Conservation (phyloP, 1,284 basidiomycete species). For the Cutaneotrichosporon sp. region DNA sequence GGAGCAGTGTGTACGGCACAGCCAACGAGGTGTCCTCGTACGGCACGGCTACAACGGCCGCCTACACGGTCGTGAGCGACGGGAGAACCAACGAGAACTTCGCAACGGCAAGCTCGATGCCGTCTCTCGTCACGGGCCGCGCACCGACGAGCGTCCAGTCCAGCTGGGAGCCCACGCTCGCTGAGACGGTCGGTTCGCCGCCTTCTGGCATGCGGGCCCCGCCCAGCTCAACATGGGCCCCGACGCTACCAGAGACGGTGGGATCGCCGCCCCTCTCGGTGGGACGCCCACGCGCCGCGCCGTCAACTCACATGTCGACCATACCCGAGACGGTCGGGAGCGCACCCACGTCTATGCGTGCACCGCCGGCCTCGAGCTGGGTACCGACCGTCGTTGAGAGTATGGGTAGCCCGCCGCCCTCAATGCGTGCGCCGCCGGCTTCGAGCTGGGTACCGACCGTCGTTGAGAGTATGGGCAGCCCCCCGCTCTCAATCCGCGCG, state of each 20-base stretch:
- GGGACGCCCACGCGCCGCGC: neutral
- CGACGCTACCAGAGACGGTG: constrained; percentile 3
- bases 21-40: constrained; percentile 15
- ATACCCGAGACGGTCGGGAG: constrained; percentile 4
- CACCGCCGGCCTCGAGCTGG: neutral
- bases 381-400: neutral
- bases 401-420: neutral
- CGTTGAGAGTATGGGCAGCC: neutral
- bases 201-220: neutral
- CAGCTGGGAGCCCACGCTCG: neutral
- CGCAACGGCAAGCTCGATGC: constrained; percentile 9
- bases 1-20: neutral
- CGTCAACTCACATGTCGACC: neutral
- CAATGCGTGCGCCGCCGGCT: neutral
- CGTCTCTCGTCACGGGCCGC: constrained; percentile 2
- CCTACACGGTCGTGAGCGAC: constrained; percentile 20
- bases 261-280: constrained; percentile 1
- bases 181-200: neutral
- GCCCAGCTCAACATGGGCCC: neutral
- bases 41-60: constrained; percentile 18
- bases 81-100: neutral
- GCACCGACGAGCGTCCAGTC: neutral
- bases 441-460: neutral
- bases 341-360: neutral
- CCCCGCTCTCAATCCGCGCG: neutral